A percentile compares a stretch with the other conserved stretches of the same genome.
Evolutionary conservation across 2,329 filamentous ascomycete species (phyloP).

Genomic region (Ascosphaera aggregata): DNA sequence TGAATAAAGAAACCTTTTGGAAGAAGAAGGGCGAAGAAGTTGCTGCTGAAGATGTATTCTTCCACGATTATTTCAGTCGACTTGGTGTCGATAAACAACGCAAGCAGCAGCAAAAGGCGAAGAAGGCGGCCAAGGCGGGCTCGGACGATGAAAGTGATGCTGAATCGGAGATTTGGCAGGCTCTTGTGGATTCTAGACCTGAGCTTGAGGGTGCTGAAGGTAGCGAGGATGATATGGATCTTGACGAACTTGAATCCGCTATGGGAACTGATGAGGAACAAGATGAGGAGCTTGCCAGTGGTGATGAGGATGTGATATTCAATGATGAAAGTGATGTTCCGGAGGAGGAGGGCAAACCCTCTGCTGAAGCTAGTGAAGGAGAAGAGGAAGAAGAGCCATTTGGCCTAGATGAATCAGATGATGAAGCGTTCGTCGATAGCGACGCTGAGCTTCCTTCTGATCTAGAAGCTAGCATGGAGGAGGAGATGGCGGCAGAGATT

Average conservation of each 20-base stretch:
- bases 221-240: constrained; percentile 34
- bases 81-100: constrained; percentile 38
- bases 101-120: constrained; percentile 32
- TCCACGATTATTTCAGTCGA: constrained; percentile 86
- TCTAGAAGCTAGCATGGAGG: constrained; percentile 21
- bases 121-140: constrained; percentile 18
- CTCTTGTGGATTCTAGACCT: constrained; percentile 57
- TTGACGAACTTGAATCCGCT: constrained; percentile 29
- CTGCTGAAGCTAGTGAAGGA: constrained; percentile 11
- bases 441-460: constrained; percentile 31
- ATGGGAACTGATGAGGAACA: constrained; percentile 25
- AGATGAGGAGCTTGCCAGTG: constrained; percentile 19
- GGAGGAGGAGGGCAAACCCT: constrained; percentile 18
- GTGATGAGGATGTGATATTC: constrained; percentile 26
- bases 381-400: constrained; percentile 8
- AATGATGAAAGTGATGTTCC: constrained; percentile 24
- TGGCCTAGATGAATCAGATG: constrained; percentile 22
- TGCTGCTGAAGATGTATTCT: constrained; percentile 83
- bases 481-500: constrained; percentile 13
- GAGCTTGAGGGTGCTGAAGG: constrained; percentile 44
- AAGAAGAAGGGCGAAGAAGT: constrained; percentile 73
- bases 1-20: constrained; percentile 86
- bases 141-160: constrained; percentile 28
- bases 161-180: constrained; percentile 79
- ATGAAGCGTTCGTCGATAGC: constrained; percentile 29